Conservation (phyloP, 176 grass and related monocot genomes). For the Ensete glaucum region DNA sequence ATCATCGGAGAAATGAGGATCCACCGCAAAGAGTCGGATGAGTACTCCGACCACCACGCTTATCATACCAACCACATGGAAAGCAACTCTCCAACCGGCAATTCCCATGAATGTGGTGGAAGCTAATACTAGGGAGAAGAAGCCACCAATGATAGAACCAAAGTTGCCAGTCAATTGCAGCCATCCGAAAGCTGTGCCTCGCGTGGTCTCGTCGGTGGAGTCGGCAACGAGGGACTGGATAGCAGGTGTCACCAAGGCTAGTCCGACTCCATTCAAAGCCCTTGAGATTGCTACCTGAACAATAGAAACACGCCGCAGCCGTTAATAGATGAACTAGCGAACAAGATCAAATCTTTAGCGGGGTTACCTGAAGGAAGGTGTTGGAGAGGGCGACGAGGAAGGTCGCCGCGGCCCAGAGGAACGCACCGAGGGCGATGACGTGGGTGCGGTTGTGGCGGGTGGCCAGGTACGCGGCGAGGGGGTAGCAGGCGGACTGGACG, state of each 20-base stretch:
- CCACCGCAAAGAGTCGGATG: conserved; percentile 50
- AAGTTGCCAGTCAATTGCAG: conserved; percentile 74
- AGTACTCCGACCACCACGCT: conserved; percentile 45
- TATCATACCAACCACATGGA: conserved; percentile 58
- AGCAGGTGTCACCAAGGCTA: conserved; percentile 64
- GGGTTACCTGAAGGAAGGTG: conserved; percentile 54
- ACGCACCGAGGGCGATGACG: conserved; percentile 60
- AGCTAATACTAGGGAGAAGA: conserved; percentile 53
- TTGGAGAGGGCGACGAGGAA: conserved; percentile 70
- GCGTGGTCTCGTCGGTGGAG: conserved; percentile 51
- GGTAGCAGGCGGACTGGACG: conserved; percentile 76
- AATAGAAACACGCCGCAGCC: neutral
- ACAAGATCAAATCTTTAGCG: neutral
- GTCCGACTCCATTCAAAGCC: conserved; percentile 66
- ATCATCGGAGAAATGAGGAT: conserved; percentile 46
- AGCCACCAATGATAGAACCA: conserved; percentile 53
- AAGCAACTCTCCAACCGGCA: conserved; percentile 65
- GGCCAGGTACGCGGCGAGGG: conserved; percentile 68
- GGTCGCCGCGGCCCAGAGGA: conserved; percentile 89
- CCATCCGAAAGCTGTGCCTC: conserved; percentile 73
- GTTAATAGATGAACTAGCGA: too few species aligned
- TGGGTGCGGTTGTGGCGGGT: conserved; percentile 63
- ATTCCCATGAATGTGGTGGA: conserved; percentile 59
- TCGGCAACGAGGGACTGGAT: conserved; percentile 84
- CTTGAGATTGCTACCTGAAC: conserved; percentile 62